Conservation (phyloP, 2,329 filamentous ascomycete genomes). For the Aureobasidium sp. region DNA sequence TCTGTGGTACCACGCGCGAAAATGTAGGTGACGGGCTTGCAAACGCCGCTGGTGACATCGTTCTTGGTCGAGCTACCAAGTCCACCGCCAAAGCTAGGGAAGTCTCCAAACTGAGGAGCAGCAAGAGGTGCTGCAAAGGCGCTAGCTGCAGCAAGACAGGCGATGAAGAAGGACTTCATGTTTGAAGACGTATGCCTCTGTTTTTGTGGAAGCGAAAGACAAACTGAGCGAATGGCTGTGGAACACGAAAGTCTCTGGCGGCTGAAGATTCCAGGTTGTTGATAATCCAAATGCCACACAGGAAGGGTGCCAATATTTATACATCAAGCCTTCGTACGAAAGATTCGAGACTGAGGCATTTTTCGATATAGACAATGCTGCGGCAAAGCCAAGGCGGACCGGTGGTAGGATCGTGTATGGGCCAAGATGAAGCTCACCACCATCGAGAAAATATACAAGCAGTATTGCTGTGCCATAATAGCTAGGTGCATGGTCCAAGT, state of each 20-base stretch:
- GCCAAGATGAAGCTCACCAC: background rate
- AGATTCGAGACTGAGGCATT: background rate
- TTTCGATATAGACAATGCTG: background rate
- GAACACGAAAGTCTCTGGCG: background rate
- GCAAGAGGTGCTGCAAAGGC: conserved; percentile 5
- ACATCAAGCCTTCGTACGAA: background rate
- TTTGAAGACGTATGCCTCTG: background rate
- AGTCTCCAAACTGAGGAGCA: background rate
- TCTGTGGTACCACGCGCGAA: conserved; percentile 51
- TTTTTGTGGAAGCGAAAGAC: background rate
- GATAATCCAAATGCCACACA: background rate
- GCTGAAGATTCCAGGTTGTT: background rate
- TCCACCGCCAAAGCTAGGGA: background rate
- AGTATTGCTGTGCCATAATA: background rate
- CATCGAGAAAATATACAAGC: background rate
- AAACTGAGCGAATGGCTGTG: background rate
- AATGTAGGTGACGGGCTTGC: conserved; percentile 45
- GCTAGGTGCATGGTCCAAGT: conserved; percentile 10
- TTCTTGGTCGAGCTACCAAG: conserved; percentile 16
- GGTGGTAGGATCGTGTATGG: background rate
- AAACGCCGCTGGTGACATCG: conserved; percentile 24
- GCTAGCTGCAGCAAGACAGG: conserved; percentile 9
- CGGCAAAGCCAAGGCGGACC: background rate
- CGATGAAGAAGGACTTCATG: conserved; percentile 8
- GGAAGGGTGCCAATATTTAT: background rate